Evolutionary conservation across 1,284 basidiomycete species (phyloP), one percentile per base, ranked within the genome.

Genomic region (Moniliella sp.): DNA sequence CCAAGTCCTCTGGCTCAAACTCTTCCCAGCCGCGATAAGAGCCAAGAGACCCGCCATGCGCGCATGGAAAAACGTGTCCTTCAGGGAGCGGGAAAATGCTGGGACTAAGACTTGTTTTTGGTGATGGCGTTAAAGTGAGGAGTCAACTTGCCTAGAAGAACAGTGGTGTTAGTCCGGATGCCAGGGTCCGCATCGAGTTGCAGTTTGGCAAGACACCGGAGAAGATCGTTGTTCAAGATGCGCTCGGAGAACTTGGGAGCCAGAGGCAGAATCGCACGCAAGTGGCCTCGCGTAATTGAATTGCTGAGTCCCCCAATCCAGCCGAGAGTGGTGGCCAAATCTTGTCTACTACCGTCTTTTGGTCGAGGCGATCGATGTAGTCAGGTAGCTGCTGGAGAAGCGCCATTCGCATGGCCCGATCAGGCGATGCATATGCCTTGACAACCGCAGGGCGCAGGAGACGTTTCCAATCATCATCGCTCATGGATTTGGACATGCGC

Each of bases 161-260:
- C 91, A 53, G 84, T 94, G 0, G 88, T 93, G 57, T 97, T 97
- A 8, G 88, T 97, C 26, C 91, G 73, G 50, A 97, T 93, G 1
- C 83, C 86, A 0, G 86, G 72, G 62, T 94, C 88, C 0, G 75
- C 66, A 55, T 97, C 88, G 12, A 71, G 73, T 65, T 97, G 91
- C 62, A 81, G 78, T 48, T 81, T 81, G 1, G 88, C 88, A 12
- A 99, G 72, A 41, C 80, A 71, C 3, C 86, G 76, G 1, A 97
- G 70, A 17, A 97, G 72, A 40, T 99, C 91, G 47, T 97, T 97
- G 65, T 97, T 99, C 27, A 97, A 69, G 26, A 93, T 75, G 1
- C 88, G 75, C 44, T 93, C 83, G 30, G 68, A 79, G 15, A 61
- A 36, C 28, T 94, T 88, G 13, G 78, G 72, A 0, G 83, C 73